These are phyloP conservation scores for Sphaerobolus stellatus DNA, from an alignment of 1,284 basidiomycete genomes.

Conservation along the genomic window DNA sequence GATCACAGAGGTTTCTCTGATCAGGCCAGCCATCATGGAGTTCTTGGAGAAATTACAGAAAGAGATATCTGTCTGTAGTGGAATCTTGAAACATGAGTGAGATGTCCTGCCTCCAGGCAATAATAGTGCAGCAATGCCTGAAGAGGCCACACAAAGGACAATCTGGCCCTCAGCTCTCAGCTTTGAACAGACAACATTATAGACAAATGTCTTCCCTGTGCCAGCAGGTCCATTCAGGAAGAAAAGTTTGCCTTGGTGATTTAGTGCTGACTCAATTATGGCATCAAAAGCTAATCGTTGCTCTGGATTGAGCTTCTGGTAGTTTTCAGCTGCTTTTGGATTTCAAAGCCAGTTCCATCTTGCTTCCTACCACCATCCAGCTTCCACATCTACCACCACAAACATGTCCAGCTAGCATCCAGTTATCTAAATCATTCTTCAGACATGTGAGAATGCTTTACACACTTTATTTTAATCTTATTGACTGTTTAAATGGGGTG, in stretches of 20 bases:
- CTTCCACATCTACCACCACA: no score
- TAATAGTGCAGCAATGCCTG: conserved; percentile 45
- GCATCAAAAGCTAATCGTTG: conserved; percentile 35
- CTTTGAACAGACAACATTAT: conserved; percentile 37
- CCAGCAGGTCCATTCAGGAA: conserved; percentile 49
- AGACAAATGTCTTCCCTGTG: conserved; percentile 50
- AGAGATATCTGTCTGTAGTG: conserved; percentile 36
- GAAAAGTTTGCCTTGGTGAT: conserved; percentile 30
- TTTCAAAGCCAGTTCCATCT: no score
- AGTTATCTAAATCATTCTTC: no score
- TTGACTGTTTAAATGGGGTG: no score
- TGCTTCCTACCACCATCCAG: no score
- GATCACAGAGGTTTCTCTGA: conserved; percentile 28
- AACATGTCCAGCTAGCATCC: no score
- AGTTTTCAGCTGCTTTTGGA: conserved; percentile 18
- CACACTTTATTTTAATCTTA: no score
- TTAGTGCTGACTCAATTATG: conserved; percentile 31
- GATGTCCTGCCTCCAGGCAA: conserved; percentile 41
- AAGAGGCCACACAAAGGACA: conserved; percentile 46
- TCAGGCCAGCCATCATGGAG: conserved; percentile 25
- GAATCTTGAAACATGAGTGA: conserved; percentile 46
- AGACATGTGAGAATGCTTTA: no score
- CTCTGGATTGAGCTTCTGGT: conserved; percentile 34
- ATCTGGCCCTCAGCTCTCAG: conserved; percentile 30
- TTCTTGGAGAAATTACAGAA: conserved; percentile 33